Conservation (phyloP, 805 yeast genomes). For the Starmera pachycereana region DNA sequence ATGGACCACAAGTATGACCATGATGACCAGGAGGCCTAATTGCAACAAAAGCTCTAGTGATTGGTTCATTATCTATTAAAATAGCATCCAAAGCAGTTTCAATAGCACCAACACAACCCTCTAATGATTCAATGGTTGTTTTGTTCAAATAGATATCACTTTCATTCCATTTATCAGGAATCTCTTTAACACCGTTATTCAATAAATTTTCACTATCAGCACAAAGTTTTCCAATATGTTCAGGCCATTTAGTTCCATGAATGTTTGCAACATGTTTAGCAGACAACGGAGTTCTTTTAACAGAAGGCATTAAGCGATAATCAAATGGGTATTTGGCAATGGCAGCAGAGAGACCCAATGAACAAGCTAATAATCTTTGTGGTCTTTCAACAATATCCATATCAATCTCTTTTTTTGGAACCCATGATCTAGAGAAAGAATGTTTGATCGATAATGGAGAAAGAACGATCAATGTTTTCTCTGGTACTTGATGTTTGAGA, state of each 20-base stretch:
- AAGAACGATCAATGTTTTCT: constrained; percentile 46
- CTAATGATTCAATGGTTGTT: constrained; percentile 56
- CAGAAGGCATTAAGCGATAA: constrained; percentile 38
- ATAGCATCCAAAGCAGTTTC: constrained; percentile 59
- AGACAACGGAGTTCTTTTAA: constrained; percentile 36
- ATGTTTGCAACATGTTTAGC: constrained; percentile 55
- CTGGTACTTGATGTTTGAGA: constrained; percentile 23
- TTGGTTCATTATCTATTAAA: constrained; percentile 23
- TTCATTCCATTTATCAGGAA: constrained; percentile 72
- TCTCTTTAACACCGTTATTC: constrained; percentile 47
- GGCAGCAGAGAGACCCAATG: constrained; percentile 75
- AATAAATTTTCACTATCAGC: constrained; percentile 46
- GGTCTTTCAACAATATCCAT: constrained; percentile 76
- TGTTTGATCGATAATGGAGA: constrained; percentile 67
- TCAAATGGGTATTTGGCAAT: constrained; percentile 54
- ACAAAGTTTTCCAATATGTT: constrained; percentile 46
- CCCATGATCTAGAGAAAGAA: constrained; percentile 70
- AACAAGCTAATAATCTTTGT: constrained; percentile 62
- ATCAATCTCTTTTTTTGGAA: constrained; percentile 44
- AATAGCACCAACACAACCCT: constrained; percentile 69
- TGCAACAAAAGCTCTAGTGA: constrained; percentile 48
- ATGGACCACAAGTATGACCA: constrained; percentile 72
- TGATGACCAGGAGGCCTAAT: constrained; percentile 86
- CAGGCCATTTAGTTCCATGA: constrained; percentile 72
- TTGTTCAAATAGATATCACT: constrained; percentile 73